Evolutionary conservation across 768 basidiomycete species (phyloP).

Genomic region (Glaciozyma martinii): DNA sequence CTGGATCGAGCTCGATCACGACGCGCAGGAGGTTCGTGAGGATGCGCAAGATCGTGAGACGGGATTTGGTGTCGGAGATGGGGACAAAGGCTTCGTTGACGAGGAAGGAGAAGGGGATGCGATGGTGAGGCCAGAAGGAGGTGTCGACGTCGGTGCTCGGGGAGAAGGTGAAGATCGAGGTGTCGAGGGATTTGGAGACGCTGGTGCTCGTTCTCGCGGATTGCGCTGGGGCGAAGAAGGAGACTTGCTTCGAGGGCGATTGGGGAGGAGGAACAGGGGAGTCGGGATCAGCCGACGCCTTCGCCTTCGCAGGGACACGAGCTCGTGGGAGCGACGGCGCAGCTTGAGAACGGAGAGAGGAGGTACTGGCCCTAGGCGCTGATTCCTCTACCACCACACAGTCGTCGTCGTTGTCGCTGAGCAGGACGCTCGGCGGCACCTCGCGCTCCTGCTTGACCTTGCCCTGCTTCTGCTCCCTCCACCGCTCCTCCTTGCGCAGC

Average conservation of each 20-base stretch:
- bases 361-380: too few species aligned
- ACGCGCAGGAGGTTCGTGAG: constrained; percentile 67
- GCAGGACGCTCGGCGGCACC: background rate
- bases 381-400: background rate
- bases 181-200: constrained; percentile 25
- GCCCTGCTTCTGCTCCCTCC: background rate
- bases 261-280: background rate
- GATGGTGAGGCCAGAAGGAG: background rate
- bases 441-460: constrained; percentile 3
- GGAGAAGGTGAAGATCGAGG: constrained; percentile 31
- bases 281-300: too few species aligned
- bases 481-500: background rate
- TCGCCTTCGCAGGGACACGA: background rate
- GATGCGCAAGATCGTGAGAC: constrained; percentile 58
- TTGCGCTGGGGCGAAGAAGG: background rate
- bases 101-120: constrained; percentile 59
- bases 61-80: constrained; percentile 60
- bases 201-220: background rate
- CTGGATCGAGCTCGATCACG: constrained; percentile 56
- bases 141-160: constrained; percentile 19
- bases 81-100: constrained; percentile 52
- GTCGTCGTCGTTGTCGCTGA: background rate
- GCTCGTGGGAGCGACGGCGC: too few species aligned
- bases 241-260: background rate
- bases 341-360: too few species aligned